These are phyloP conservation scores for Canna indica DNA, from an alignment of 176 grass and related monocot genomes.

Conservation along the genomic window DNA sequence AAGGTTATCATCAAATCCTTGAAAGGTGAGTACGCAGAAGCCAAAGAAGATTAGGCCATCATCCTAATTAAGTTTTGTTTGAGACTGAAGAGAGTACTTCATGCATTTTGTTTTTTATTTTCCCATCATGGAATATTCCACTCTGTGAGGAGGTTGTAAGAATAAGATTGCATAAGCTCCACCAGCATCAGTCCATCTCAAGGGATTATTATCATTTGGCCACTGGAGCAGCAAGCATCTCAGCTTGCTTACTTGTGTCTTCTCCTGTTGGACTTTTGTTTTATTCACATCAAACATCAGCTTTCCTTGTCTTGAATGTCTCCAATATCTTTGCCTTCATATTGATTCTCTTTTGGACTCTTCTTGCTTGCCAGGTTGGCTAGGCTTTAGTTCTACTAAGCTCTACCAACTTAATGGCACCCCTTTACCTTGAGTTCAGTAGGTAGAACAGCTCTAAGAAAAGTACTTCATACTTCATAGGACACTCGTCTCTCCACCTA, in stretches of 20 bases:
- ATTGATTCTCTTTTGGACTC: background rate
- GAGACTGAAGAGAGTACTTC: background rate
- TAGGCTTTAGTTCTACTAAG: background rate
- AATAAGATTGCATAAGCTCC: background rate
- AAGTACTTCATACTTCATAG: background rate
- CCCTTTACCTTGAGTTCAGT: background rate
- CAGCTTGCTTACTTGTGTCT: background rate
- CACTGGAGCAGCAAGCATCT: background rate
- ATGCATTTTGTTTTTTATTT: background rate
- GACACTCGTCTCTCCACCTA: background rate
- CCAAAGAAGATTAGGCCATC: background rate
- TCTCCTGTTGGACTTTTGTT: background rate
- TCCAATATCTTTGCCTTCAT: background rate
- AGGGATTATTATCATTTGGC: background rate
- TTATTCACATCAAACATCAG: background rate
- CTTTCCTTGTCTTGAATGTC: background rate
- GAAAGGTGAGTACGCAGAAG: background rate
- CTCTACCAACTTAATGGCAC: background rate
- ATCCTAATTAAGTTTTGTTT: background rate
- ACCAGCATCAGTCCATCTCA: background rate
- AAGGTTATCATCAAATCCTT: background rate
- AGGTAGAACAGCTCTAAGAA: too few relatives aligned
- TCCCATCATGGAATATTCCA: background rate
- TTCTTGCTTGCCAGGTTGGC: slow-evolving; percentile 6
- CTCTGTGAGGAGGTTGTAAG: background rate